Evolutionary conservation across 768 basidiomycete genomes (phyloP).

Genomic region (Termitomyces sp.): DNA sequence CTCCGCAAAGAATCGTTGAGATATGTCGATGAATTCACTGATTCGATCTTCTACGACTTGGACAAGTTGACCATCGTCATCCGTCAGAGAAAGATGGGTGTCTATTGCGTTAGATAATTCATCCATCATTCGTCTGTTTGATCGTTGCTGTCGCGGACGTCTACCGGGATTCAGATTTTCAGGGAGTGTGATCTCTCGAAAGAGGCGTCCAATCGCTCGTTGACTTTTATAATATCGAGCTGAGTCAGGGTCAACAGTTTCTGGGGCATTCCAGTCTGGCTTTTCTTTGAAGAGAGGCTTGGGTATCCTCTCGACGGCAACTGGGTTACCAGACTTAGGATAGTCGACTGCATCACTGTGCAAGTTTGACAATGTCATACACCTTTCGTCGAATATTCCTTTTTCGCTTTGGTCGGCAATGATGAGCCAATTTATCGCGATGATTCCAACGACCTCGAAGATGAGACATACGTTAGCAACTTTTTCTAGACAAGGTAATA

Average conservation of each 20-base stretch:
- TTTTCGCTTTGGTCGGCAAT: conserved; percentile 50
- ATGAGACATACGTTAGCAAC: not conserved
- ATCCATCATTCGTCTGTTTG: conserved; percentile 5
- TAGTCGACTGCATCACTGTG: conserved; percentile 68
- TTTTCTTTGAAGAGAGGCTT: conserved; percentile 27
- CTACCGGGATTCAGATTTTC: conserved; percentile 12
- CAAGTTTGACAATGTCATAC: conserved; percentile 46
- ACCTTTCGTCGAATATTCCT: conserved; percentile 46
- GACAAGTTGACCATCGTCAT: conserved; percentile 14
- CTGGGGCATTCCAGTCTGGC: conserved; percentile 68
- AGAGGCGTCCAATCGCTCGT: conserved; percentile 56
- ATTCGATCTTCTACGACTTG: conserved; percentile 23
- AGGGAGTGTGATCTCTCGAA: conserved; percentile 52
- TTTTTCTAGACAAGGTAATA: not conserved
- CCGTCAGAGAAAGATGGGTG: conserved; percentile 9
- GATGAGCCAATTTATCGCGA: conserved; percentile 59
- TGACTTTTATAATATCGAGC: conserved; percentile 45
- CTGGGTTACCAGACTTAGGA: conserved; percentile 51
- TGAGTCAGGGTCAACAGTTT: conserved; percentile 36
- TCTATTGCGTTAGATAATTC: conserved; percentile 17
- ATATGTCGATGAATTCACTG: conserved; percentile 23
- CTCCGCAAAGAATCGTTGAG: conserved; percentile 14
- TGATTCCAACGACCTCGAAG: conserved; percentile 50
- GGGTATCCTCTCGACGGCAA: conserved; percentile 34
- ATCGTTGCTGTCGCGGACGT: conserved; percentile 8